Evolutionary conservation across 306 rosid genomes (phyloP).

Genomic region (Medicago ruthenica): DNA sequence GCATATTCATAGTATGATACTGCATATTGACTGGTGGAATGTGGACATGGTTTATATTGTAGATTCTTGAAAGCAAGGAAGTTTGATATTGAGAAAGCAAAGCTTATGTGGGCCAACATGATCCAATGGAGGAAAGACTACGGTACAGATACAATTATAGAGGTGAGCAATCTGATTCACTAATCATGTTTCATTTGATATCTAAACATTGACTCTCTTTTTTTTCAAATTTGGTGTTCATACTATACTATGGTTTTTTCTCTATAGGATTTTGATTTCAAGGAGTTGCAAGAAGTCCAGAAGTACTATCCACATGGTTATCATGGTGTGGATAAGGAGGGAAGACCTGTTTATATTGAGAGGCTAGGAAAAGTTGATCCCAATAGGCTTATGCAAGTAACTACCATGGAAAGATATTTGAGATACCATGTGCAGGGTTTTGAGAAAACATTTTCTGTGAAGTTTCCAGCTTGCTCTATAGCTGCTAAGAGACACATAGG

Average conservation of each 20-base stretch:
- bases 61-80: conserved; percentile 91
- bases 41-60: conserved; percentile 35
- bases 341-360: conserved; percentile 83
- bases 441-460: conserved; percentile 74
- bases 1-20: background rate
- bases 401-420: conserved; percentile 73
- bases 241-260: background rate
- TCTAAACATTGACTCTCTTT: background rate
- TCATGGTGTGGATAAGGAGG: conserved; percentile 93
- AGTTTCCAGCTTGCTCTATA: conserved; percentile 89
- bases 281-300: conserved; percentile 70
- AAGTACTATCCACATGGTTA: conserved; percentile 81
- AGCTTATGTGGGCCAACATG: conserved; percentile 91
- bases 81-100: conserved; percentile 84
- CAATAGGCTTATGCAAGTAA: conserved; percentile 74
- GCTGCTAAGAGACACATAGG: conserved; percentile 87
- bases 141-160: conserved; percentile 76
- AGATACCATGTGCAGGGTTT: conserved; percentile 86
- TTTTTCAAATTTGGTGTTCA: conserved; percentile 6
- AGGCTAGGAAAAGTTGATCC: conserved; percentile 87
- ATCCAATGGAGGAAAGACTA: conserved; percentile 89
- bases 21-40: background rate
- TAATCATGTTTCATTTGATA: conserved; percentile 29
- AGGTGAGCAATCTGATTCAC: conserved; percentile 52
- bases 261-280: conserved; percentile 77